Conservation (phyloP, 805 yeast genomes). For the Candida silvicultrix region DNA sequence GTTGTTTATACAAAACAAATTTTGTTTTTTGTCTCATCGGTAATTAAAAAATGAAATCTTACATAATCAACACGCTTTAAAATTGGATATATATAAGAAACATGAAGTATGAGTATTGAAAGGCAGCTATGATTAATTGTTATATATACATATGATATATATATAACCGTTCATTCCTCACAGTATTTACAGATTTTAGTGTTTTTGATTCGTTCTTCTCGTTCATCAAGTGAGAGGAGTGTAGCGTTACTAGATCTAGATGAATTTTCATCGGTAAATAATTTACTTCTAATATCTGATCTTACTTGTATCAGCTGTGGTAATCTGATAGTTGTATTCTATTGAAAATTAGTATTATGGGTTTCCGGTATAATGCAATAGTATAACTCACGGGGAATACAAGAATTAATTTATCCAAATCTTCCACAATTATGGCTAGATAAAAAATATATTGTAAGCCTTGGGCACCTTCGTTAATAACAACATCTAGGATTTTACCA, state of each 20-base stretch:
- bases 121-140: too few species aligned
- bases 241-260: too few species aligned
- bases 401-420: conserved; percentile 23
- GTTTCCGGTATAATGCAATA: too few species aligned
- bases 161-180: background rate
- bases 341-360: too few species aligned
- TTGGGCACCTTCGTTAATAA: conserved; percentile 71
- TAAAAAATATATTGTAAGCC: conserved; percentile 63
- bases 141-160: background rate
- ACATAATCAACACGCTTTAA: background rate
- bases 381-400: conserved; percentile 25
- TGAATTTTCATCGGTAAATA: background rate
- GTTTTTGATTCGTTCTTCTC: background rate
- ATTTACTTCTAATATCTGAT: background rate
- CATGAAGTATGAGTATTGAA: too few species aligned
- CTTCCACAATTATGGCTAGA: conserved; percentile 50
- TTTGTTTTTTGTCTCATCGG: conserved; percentile 1
- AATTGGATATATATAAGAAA: too few species aligned
- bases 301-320: background rate
- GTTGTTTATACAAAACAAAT: background rate
- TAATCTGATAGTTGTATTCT: background rate
- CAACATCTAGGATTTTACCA: conserved; percentile 52
- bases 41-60: background rate
- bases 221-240: background rate
- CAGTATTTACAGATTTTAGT: background rate